Evolutionary conservation across 441 rosid species (phyloP).

Genomic region (Mallotus repandus): DNA sequence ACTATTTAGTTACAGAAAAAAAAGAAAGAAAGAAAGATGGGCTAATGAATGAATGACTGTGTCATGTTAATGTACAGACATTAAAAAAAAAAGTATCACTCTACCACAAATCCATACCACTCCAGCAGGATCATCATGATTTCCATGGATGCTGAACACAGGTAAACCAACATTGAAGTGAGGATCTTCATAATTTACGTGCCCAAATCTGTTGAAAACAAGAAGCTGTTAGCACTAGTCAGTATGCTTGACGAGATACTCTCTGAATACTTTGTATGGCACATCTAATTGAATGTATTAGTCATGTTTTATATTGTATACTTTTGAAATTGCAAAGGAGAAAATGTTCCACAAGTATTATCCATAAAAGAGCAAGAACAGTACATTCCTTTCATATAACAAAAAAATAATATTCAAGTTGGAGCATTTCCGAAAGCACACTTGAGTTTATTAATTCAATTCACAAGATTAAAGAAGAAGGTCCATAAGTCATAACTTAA

Average conservation of each 20-base stretch:
- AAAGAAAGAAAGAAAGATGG: neutral
- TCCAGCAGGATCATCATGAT: conserved; percentile 99
- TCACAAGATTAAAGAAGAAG: neutral
- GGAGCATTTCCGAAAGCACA: neutral
- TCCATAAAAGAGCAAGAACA: neutral
- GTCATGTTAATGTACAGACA: conserved; percentile 2
- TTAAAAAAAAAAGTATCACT: neutral
- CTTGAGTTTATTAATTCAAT: neutral
- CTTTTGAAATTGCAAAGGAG: neutral
- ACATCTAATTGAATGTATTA: neutral
- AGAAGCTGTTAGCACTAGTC: conserved; percentile 7
- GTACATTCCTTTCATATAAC: neutral
- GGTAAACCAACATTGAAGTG: conserved; percentile 98
- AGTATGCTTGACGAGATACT: neutral
- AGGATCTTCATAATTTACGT: conserved; percentile 98
- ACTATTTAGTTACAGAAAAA: neutral
- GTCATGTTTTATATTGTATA: neutral
- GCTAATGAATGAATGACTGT: neutral
- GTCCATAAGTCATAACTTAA: neutral
- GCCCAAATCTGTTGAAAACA: conserved; percentile 73
- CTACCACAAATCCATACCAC: conserved; percentile 64
- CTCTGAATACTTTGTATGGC: neutral
- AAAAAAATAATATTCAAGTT: neutral
- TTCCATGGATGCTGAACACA: conserved; percentile 96
- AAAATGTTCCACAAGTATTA: neutral